Percentiles rank a stretch among this genome's conserved stretches.
Conservation (phyloP, 805 yeast species). For the Debaryomyces castellii region DNA sequence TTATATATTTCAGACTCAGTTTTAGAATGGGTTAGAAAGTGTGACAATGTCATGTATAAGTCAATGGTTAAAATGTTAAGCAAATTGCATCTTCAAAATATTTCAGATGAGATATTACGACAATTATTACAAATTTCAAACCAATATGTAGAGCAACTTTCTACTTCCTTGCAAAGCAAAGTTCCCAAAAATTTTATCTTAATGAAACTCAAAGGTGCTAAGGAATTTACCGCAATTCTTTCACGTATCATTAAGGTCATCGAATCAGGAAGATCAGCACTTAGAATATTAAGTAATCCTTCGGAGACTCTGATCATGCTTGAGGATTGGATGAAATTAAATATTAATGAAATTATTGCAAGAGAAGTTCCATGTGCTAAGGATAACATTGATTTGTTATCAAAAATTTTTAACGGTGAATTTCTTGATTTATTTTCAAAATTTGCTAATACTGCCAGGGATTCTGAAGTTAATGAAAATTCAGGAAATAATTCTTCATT, state of each 20-base stretch:
- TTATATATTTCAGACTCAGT: constrained; percentile 51
- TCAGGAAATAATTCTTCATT: constrained; percentile 5
- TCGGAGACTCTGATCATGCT: constrained; percentile 51
- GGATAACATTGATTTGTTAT: constrained; percentile 27
- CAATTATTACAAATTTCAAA: constrained; percentile 56
- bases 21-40: constrained; percentile 62
- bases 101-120: constrained; percentile 54
- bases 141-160: constrained; percentile 47
- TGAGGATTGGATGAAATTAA: constrained; percentile 58
- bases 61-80: constrained; percentile 57
- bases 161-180: constrained; percentile 33
- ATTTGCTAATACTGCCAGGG: constrained; percentile 1
- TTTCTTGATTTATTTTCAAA: constrained; percentile 27
- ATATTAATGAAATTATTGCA: constrained; percentile 42
- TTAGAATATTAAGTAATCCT: constrained; percentile 42
- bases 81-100: constrained; percentile 56
- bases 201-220: constrained; percentile 56
- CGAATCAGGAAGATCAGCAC: constrained; percentile 52
- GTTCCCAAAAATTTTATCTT: constrained; percentile 51
- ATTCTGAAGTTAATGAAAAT: constrained; percentile 1
- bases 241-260: constrained; percentile 54
- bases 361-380: constrained; percentile 54
- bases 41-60: constrained; percentile 65
- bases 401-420: constrained; percentile 34
- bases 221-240: constrained; percentile 51